These are phyloP conservation scores for Xylaria sp. DNA, from an alignment of 2,329 filamentous ascomycete species.

Conservation along the genomic window DNA sequence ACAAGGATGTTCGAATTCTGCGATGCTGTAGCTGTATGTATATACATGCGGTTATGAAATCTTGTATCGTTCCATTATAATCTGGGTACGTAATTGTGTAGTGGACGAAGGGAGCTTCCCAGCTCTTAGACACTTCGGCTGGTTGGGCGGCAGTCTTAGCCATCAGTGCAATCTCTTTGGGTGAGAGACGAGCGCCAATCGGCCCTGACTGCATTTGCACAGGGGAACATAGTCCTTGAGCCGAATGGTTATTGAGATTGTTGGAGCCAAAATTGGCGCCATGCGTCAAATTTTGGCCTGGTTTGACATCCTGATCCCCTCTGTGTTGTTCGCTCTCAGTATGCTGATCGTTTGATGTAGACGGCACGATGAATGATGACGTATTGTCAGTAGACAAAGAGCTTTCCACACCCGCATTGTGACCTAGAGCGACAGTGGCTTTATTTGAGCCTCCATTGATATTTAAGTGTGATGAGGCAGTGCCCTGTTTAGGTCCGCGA, in stretches of 20 bases:
- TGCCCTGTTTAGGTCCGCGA: slow-evolving; percentile 32
- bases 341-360: slow-evolving; percentile 39
- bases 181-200: slow-evolving; percentile 18
- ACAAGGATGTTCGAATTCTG: slow-evolving; percentile 47
- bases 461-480: slow-evolving; percentile 23
- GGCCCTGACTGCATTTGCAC: slow-evolving; percentile 34
- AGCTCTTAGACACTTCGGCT: slow-evolving; percentile 16
- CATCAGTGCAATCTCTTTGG: slow-evolving; percentile 4
- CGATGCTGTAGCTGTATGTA: slow-evolving; percentile 46
- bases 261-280: neutral
- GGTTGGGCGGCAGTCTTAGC: slow-evolving; percentile 7
- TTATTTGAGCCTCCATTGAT: neutral
- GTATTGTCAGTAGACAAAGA: slow-evolving; percentile 39
- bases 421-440: neutral
- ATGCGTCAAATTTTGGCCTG: slow-evolving; percentile 10
- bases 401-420: slow-evolving; percentile 29
- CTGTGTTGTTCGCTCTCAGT: slow-evolving; percentile 18
- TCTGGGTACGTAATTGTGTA: slow-evolving; percentile 47
- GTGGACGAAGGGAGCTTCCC: slow-evolving; percentile 43
- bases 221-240: slow-evolving; percentile 31
- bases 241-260: slow-evolving; percentile 7
- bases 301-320: slow-evolving; percentile 14
- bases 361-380: slow-evolving; percentile 46
- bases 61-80: slow-evolving; percentile 46
- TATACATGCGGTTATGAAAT: slow-evolving; percentile 50